A percentile compares a stretch with the other conserved stretches of the same genome.
Evolutionary conservation across 345 rosid genomes (phyloP).

Genomic region (Gossypium longicalyx): DNA sequence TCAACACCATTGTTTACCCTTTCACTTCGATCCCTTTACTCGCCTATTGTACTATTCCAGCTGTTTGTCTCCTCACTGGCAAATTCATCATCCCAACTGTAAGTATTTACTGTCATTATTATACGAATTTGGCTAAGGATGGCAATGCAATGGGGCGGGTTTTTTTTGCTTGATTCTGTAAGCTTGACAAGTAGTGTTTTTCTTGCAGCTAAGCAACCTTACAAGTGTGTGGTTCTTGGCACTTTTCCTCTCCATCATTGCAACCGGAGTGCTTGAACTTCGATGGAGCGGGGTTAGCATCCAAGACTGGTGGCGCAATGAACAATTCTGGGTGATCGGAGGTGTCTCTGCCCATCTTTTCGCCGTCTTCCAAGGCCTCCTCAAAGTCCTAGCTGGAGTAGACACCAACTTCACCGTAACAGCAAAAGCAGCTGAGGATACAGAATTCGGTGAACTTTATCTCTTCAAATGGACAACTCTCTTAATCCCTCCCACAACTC

Average conservation of each 20-base stretch:
- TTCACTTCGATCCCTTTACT: slow-evolving; percentile 92
- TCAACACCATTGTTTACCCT: slow-evolving; percentile 90
- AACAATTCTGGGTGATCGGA: slow-evolving; percentile 95
- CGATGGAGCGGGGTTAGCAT: slow-evolving; percentile 91
- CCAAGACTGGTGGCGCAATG: slow-evolving; percentile 88
- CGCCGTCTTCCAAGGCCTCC: slow-evolving; percentile 87
- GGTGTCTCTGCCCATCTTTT: slow-evolving; percentile 97
- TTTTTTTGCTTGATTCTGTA: not conserved
- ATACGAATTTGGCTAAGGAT: not conserved
- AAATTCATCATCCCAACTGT: slow-evolving; percentile 91
- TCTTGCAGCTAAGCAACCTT: slow-evolving; percentile 63
- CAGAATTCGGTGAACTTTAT: slow-evolving; percentile 88
- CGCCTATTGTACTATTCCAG: slow-evolving; percentile 86
- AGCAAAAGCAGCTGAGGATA: slow-evolving; percentile 66
- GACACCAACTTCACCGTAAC: slow-evolving; percentile 96
- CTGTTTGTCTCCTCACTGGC: slow-evolving; percentile 92
- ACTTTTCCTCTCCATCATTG: slow-evolving; percentile 80
- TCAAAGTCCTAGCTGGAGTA: slow-evolving; percentile 83
- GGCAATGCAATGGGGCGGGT: too few relatives aligned
- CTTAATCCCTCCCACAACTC: slow-evolving; percentile 90
- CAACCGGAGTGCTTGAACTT: slow-evolving; percentile 78
- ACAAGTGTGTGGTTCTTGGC: slow-evolving; percentile 90
- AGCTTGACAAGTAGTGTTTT: not conserved
- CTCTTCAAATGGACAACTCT: slow-evolving; percentile 97
- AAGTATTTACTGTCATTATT: slow-evolving; percentile 19